phyloP scores from a whole-genome alignment of 2,329 filamentous ascomycete species.

The Paecilomyces fulvus region DNA sequence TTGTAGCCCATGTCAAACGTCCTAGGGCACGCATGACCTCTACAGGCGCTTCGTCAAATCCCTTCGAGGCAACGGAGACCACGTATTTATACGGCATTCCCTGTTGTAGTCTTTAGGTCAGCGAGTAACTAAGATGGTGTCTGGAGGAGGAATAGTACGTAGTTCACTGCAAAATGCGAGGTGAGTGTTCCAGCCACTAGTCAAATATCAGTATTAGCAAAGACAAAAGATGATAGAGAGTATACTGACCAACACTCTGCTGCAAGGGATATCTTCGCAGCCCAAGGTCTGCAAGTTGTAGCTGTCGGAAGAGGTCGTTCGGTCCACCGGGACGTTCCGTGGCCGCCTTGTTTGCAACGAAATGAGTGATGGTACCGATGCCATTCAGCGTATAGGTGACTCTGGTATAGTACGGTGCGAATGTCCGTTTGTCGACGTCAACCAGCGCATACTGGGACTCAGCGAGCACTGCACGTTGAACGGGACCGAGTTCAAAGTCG shows the following conservation, averaged over 20 bases:
- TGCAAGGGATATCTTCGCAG: constrained; percentile 36
- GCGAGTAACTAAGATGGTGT: neutral
- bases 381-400: constrained; percentile 23
- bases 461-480: constrained; percentile 17
- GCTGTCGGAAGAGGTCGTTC: constrained; percentile 49
- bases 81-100: constrained; percentile 55
- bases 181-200: constrained; percentile 32
- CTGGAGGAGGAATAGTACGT: constrained; percentile 21
- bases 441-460: constrained; percentile 14
- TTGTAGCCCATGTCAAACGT: constrained; percentile 46
- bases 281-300: constrained; percentile 40
- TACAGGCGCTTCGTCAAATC: constrained; percentile 34
- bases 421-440: neutral
- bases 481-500: constrained; percentile 20
- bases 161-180: constrained; percentile 43
- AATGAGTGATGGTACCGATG: constrained; percentile 45
- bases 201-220: neutral
- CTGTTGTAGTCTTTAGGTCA: constrained; percentile 16
- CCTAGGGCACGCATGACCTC: constrained; percentile 39
- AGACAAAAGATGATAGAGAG: neutral
- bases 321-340: constrained; percentile 48
- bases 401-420: constrained; percentile 17
- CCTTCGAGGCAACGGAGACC: constrained; percentile 38
- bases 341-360: constrained; percentile 47
- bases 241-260: constrained; percentile 24